Percentiles rank a stretch among this genome's conserved stretches.
Conservation (phyloP, 192 early-diverging fungal species). For the Coemansia sp. region DNA sequence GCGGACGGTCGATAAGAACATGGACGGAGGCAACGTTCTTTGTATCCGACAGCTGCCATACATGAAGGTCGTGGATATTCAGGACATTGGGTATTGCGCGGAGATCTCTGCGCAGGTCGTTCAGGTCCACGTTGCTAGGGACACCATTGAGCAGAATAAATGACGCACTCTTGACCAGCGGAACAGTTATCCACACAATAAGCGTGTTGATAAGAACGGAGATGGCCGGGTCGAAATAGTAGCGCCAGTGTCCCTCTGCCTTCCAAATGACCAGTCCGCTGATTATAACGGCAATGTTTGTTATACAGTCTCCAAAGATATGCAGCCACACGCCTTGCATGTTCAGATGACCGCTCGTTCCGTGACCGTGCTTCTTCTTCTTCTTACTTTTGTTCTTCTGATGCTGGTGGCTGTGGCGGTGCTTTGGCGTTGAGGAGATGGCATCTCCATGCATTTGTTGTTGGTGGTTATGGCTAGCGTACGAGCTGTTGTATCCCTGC, state of each 20-base stretch:
- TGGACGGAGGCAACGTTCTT: slow-evolving; percentile 85
- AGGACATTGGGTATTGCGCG: slow-evolving; percentile 63
- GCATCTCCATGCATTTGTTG: slow-evolving; percentile 20
- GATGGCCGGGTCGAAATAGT: slow-evolving; percentile 83
- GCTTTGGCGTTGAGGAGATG: background rate
- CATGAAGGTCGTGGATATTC: slow-evolving; percentile 87
- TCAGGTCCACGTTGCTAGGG: slow-evolving; percentile 66
- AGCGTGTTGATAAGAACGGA: slow-evolving; percentile 62
- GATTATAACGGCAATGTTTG: slow-evolving; percentile 83
- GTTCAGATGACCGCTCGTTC: slow-evolving; percentile 56
- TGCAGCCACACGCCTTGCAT: slow-evolving; percentile 85
- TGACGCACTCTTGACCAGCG: slow-evolving; percentile 68
- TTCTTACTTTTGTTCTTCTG: slow-evolving; percentile 23
- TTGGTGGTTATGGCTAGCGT: slow-evolving; percentile 11
- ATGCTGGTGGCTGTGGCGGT: slow-evolving; percentile 43
- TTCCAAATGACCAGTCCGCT: slow-evolving; percentile 77
- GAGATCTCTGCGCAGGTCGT: slow-evolving; percentile 64
- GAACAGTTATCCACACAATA: slow-evolving; percentile 55
- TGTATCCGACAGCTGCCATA: slow-evolving; percentile 87
- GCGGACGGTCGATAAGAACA: slow-evolving; percentile 61
- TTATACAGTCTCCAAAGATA: slow-evolving; percentile 86
- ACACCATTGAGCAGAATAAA: slow-evolving; percentile 82
- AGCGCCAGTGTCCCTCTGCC: slow-evolving; percentile 65
- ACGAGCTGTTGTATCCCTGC: background rate
- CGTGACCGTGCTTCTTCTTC: slow-evolving; percentile 14